Conservation (phyloP, 495 filamentous ascomycete genomes). For the Apiosordaria backusii region DNA sequence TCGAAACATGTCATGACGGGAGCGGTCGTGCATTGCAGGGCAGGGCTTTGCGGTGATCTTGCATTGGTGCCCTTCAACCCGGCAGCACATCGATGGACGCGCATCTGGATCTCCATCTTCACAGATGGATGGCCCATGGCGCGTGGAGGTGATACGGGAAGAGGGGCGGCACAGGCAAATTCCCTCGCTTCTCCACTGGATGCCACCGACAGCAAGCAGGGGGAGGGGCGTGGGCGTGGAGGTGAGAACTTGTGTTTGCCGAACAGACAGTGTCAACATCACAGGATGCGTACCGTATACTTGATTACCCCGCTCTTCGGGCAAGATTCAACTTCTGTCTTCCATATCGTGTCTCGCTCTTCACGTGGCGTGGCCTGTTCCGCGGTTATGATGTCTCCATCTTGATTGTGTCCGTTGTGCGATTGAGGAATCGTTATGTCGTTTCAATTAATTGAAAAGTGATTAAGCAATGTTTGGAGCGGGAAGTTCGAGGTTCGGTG, state of each 20-base stretch:
- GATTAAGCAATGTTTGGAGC: too few species aligned
- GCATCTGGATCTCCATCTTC: neutral
- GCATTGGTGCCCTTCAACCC: conserved; percentile 19
- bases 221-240: neutral
- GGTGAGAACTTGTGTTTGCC: too few species aligned
- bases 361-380: conserved; percentile 4
- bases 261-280: neutral
- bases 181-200: conserved; percentile 8
- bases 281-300: neutral
- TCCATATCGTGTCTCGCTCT: neutral
- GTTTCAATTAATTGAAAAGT: neutral
- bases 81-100: conserved; percentile 4
- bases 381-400: neutral
- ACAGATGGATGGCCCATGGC: neutral
- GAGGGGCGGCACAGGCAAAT: neutral
- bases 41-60: conserved; percentile 30
- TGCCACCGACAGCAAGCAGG: neutral
- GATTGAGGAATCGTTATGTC: neutral
- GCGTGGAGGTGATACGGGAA: neutral
- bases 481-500: too few species aligned
- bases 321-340: neutral
- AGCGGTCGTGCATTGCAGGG: conserved; percentile 17
- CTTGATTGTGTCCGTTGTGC: neutral
- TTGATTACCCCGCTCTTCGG: conserved; percentile 3
- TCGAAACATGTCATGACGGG: conserved; percentile 1